A percentile compares a stretch with the other conserved stretches of the same genome.
Conservation (phyloP, 352 stramenopile species). For the Phytopythium aichiense region DNA sequence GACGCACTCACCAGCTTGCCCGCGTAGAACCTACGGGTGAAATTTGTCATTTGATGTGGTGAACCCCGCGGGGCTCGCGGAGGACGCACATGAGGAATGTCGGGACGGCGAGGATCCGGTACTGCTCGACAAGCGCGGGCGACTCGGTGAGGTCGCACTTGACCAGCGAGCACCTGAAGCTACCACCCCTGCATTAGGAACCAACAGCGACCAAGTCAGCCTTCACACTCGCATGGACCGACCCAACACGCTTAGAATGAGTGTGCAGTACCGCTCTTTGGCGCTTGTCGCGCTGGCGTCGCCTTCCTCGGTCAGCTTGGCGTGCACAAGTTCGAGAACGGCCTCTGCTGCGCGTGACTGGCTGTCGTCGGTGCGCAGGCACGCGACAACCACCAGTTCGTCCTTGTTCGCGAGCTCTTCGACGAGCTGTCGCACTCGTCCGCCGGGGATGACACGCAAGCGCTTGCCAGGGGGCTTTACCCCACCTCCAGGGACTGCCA, state of each 20-base stretch:
- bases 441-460: conserved; percentile 32
- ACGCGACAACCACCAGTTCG: conserved; percentile 63
- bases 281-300: neutral
- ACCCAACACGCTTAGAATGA: neutral
- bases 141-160: conserved; percentile 77
- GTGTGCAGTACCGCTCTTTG: neutral
- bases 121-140: conserved; percentile 48
- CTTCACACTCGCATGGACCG: neutral
- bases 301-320: conserved; percentile 18
- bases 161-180: conserved; percentile 47
- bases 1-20: conserved; percentile 51
- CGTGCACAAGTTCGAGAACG: conserved; percentile 59
- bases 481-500: conserved; percentile 40
- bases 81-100: conserved; percentile 65
- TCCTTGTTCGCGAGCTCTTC: conserved; percentile 26
- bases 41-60: neutral
- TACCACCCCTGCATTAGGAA: conserved; percentile 6
- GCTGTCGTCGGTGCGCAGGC: conserved; percentile 56
- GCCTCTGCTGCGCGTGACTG: conserved; percentile 46
- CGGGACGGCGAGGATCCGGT: conserved; percentile 59
- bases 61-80: neutral
- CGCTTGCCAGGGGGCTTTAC: conserved; percentile 25
- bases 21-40: conserved; percentile 51
- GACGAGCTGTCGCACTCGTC: conserved; percentile 51
- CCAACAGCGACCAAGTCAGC: neutral